phyloP scores from a whole-genome alignment of 208 protist genomes.

The Strigomonas galati region DNA sequence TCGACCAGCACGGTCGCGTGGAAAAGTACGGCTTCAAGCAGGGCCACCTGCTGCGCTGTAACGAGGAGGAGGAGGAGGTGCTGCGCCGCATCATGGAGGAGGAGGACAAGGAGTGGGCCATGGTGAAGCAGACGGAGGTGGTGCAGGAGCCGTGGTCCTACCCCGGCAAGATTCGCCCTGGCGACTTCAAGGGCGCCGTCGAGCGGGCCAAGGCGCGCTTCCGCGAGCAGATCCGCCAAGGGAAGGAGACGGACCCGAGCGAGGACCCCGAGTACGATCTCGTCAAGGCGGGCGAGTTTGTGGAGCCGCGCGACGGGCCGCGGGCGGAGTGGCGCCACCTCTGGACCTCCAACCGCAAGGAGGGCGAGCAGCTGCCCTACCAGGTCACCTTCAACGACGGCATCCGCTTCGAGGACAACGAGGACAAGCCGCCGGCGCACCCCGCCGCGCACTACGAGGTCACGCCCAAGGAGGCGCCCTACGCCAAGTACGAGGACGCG shows the following conservation, averaged over 20 bases:
- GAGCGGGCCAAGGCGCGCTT: slow-evolving; percentile 86
- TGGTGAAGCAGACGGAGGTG: slow-evolving; percentile 89
- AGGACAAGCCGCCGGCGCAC: slow-evolving; percentile 74
- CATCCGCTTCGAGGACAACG: slow-evolving; percentile 85
- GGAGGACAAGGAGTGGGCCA: slow-evolving; percentile 90
- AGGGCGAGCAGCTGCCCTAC: slow-evolving; percentile 59
- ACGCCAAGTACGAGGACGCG: slow-evolving; percentile 60
- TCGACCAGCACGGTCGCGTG: slow-evolving; percentile 70
- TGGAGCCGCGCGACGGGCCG: slow-evolving; percentile 85
- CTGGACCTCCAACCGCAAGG: slow-evolving; percentile 73
- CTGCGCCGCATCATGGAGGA: slow-evolving; percentile 89
- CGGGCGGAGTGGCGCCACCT: slow-evolving; percentile 88
- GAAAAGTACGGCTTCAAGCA: slow-evolving; percentile 91
- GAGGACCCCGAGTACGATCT: slow-evolving; percentile 89
- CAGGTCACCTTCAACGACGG: slow-evolving; percentile 90
- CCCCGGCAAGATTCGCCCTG: slow-evolving; percentile 81
- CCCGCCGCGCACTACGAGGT: slow-evolving; percentile 81
- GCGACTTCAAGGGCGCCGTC: slow-evolving; percentile 81
- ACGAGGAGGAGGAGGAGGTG: slow-evolving; percentile 85
- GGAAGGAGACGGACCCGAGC: slow-evolving; percentile 82
- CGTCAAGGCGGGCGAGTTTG: slow-evolving; percentile 83
- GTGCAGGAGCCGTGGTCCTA: slow-evolving; percentile 91
- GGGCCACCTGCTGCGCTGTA: slow-evolving; percentile 82
- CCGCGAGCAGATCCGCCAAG: slow-evolving; percentile 72
- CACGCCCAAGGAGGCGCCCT: slow-evolving; percentile 76